Evolutionary conservation across 2,329 filamentous ascomycete genomes (phyloP).

Genomic region (Seiridium unicorne): DNA sequence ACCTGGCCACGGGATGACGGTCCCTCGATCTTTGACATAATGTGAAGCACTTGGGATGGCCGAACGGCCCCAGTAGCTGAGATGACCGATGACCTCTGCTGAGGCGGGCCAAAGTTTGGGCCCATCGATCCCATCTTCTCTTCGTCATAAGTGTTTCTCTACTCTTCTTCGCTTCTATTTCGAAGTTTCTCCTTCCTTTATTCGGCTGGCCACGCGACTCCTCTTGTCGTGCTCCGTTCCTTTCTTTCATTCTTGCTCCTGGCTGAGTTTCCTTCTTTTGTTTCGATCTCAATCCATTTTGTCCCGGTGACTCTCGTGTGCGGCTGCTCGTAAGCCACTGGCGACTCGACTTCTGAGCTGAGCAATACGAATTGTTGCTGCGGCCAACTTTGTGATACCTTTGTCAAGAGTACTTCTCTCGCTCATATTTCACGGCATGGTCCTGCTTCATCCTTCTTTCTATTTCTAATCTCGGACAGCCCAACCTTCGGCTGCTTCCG

Average conservation of each 20-base stretch:
- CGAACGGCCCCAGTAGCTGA: background rate
- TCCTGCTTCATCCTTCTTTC: background rate
- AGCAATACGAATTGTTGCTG: background rate
- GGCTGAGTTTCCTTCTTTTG: conserved; percentile 27
- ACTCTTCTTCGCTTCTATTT: conserved; percentile 12
- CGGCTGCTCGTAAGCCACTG: background rate
- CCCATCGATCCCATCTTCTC: background rate
- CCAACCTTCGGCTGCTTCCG: background rate
- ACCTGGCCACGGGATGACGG: background rate
- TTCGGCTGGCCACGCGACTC: conserved; percentile 18
- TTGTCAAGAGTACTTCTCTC: background rate
- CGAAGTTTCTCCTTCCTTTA: conserved; percentile 16
- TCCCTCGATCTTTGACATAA: background rate
- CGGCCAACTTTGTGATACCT: background rate
- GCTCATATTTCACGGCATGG: background rate
- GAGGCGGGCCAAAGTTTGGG: background rate
- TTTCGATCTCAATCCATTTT: conserved; percentile 9
- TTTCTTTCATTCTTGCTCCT: conserved; percentile 21
- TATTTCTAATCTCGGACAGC: background rate
- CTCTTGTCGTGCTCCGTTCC: conserved; percentile 9
- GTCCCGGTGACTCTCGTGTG: conserved; percentile 20
- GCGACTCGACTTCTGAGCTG: background rate
- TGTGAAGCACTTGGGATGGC: background rate
- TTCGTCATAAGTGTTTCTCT: conserved; percentile 2
- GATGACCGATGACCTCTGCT: background rate